phyloP scores from a whole-genome alignment of 176 grass and related monocot genomes.

The Stipa capillata region DNA sequence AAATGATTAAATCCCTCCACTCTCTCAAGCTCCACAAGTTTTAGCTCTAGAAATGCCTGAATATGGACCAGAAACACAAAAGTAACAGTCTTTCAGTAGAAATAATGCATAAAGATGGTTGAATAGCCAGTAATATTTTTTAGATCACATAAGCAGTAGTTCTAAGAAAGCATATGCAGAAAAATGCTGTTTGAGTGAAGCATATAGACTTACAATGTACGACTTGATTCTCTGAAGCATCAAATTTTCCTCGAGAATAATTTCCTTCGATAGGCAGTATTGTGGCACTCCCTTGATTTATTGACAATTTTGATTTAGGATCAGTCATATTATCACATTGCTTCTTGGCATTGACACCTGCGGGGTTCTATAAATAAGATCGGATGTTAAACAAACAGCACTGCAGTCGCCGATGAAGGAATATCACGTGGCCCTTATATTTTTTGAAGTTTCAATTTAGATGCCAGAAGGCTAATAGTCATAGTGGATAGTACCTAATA shows the following conservation, averaged over 20 bases:
- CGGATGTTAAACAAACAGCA: slow-evolving; percentile 40
- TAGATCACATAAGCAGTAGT: not conserved
- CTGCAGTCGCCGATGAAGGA: not conserved
- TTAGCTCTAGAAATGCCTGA: slow-evolving; percentile 72
- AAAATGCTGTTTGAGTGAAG: not conserved
- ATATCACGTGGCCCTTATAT: not conserved
- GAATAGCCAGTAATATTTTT: not conserved
- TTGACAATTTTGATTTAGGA: slow-evolving; percentile 54
- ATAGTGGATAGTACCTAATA: too few species aligned
- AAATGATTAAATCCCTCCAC: slow-evolving; percentile 36
- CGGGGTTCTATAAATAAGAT: slow-evolving; percentile 75
- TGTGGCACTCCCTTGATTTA: slow-evolving; percentile 38
- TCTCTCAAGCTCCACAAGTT: slow-evolving; percentile 39
- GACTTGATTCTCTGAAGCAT: slow-evolving; percentile 96
- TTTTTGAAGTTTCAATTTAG: not conserved
- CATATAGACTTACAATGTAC: slow-evolving; percentile 69
- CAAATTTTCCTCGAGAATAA: slow-evolving; percentile 74
- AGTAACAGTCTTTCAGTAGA: not conserved
- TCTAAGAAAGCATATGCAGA: slow-evolving; percentile 2
- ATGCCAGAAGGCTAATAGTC: not conserved
- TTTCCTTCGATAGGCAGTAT: slow-evolving; percentile 64
- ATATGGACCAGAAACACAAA: slow-evolving; percentile 23
- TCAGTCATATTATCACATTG: slow-evolving; percentile 76
- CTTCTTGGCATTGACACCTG: slow-evolving; percentile 90
- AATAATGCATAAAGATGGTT: slow-evolving; percentile 24